Conservation (phyloP, 2,329 filamentous ascomycete genomes). For the Aspergillus carbonarius region DNA sequence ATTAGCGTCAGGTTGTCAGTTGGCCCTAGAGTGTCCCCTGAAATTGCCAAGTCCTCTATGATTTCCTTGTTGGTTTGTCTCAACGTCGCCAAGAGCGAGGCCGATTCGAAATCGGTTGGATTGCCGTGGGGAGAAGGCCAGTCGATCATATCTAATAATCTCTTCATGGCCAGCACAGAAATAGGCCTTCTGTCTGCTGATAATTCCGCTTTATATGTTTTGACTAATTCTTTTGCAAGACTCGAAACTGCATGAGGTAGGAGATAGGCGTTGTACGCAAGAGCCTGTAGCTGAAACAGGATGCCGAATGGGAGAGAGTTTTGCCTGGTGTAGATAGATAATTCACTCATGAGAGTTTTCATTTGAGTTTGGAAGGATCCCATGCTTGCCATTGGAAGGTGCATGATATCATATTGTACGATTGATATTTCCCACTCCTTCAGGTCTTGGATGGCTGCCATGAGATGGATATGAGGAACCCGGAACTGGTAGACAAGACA, state of each 20-base stretch:
- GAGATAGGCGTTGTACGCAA: conserved; percentile 64
- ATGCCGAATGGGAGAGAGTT: conserved; percentile 51
- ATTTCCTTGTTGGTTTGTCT: conserved; percentile 43
- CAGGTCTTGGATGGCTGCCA: conserved; percentile 25
- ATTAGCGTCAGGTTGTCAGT: conserved; percentile 49
- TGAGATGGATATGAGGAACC: conserved; percentile 25
- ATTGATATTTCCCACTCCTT: conserved; percentile 25
- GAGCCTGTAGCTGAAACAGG: conserved; percentile 61
- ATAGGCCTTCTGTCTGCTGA: conserved; percentile 37
- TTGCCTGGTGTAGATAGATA: conserved; percentile 32
- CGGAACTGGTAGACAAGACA: conserved; percentile 50
- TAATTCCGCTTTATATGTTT: conserved; percentile 28
- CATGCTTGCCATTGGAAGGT: not conserved
- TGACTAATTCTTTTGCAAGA: conserved; percentile 48
- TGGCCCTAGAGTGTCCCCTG: conserved; percentile 15
- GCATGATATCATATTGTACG: conserved; percentile 11
- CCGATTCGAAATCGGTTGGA: conserved; percentile 41
- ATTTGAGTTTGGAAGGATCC: not conserved
- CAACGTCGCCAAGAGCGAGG: conserved; percentile 43
- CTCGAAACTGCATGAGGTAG: conserved; percentile 53
- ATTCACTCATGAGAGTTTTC: conserved; percentile 30
- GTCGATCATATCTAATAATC: conserved; percentile 54
- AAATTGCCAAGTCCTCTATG: conserved; percentile 19
- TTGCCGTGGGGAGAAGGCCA: conserved; percentile 55
- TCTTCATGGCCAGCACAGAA: conserved; percentile 55